These are phyloP conservation scores for Chaetoceros tenuissimus DNA, from an alignment of 108 stramenopile species.

Conservation along the genomic window DNA sequence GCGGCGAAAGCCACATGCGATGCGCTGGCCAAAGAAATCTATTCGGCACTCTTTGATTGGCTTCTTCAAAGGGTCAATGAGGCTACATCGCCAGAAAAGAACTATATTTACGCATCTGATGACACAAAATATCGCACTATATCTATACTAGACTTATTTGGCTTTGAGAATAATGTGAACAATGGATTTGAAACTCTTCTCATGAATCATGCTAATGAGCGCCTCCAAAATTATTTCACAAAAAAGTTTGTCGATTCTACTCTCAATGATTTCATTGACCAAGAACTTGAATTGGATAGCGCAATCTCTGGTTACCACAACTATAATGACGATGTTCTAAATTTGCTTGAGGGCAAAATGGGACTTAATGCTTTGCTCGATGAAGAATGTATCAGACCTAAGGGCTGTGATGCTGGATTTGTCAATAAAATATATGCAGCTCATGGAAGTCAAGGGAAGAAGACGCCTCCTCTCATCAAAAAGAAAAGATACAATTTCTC, in stretches of 20 bases:
- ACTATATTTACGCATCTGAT: too few relatives aligned
- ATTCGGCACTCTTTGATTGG: conserved; percentile 60
- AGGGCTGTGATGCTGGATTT: conserved; percentile 44
- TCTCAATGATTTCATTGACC: too few relatives aligned
- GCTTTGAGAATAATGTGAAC: conserved; percentile 73
- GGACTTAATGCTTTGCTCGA: conserved; percentile 75
- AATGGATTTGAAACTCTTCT: conserved; percentile 90
- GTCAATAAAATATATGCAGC: conserved; percentile 53
- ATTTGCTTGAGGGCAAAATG: conserved; percentile 78
- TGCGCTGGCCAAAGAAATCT: conserved; percentile 68
- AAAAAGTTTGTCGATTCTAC: conserved; percentile 75
- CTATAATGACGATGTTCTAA: conserved; percentile 91
- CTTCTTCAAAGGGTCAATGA: conserved; percentile 52
- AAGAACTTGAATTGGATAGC: too few relatives aligned
- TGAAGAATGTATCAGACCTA: conserved; percentile 41
- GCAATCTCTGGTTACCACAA: too few relatives aligned
- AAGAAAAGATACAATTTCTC: conserved; percentile 48
- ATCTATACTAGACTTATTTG: conserved; percentile 91
- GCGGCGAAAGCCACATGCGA: too few relatives aligned
- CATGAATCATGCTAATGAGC: conserved; percentile 95
- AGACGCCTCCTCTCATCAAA: conserved; percentile 40
- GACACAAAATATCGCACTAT: too few relatives aligned
- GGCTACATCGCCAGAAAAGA: conserved; percentile 46
- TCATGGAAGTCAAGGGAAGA: conserved; percentile 50
- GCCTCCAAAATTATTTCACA: conserved; percentile 86